Percentiles rank a stretch among this genome's conserved stretches.
These are phyloP conservation scores for Aspergillus fumigatiaffinis DNA, from an alignment of 2,329 filamentous ascomycete species.

Conservation along the genomic window DNA sequence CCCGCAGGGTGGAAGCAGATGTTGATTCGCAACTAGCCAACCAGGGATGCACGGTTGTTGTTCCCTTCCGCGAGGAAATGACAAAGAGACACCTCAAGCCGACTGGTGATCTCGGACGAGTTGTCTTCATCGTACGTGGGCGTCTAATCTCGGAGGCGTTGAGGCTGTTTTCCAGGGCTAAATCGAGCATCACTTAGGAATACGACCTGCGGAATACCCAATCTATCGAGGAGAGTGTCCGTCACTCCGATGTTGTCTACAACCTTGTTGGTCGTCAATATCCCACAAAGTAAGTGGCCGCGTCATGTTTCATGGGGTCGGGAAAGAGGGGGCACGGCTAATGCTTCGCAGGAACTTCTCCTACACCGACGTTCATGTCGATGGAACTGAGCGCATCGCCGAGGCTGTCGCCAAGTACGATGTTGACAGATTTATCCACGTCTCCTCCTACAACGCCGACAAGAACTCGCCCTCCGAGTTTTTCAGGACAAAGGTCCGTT, in stretches of 20 bases:
- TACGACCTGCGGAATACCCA: slow-evolving; percentile 91
- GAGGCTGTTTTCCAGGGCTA: slow-evolving; percentile 9
- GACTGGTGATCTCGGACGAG: slow-evolving; percentile 85
- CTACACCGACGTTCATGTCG: slow-evolving; percentile 86
- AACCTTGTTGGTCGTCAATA: slow-evolving; percentile 94
- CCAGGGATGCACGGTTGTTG: slow-evolving; percentile 87
- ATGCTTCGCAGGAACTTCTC: slow-evolving; percentile 76
- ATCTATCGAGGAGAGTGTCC: slow-evolving; percentile 93
- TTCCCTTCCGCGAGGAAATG: slow-evolving; percentile 97
- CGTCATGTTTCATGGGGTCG: neutral
- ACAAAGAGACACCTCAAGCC: slow-evolving; percentile 94
- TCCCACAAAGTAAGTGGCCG: slow-evolving; percentile 73
- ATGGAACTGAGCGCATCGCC: slow-evolving; percentile 85
- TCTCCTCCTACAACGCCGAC: slow-evolving; percentile 90
- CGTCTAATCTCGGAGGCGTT: neutral
- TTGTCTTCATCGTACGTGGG: slow-evolving; percentile 70
- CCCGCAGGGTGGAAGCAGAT: slow-evolving; percentile 23
- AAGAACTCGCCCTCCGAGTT: slow-evolving; percentile 79
- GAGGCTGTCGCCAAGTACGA: slow-evolving; percentile 97
- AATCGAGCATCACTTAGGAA: slow-evolving; percentile 57
- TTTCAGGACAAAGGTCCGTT: slow-evolving; percentile 76
- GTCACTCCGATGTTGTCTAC: slow-evolving; percentile 96
- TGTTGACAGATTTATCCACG: slow-evolving; percentile 91
- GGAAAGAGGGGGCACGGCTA: slow-evolving; percentile 20
- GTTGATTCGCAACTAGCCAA: slow-evolving; percentile 58